Evolutionary conservation across 495 filamentous ascomycete genomes (phyloP), one percentile per base, ranked within the genome.

Genomic region (Antarctomyces pellizariae): DNA sequence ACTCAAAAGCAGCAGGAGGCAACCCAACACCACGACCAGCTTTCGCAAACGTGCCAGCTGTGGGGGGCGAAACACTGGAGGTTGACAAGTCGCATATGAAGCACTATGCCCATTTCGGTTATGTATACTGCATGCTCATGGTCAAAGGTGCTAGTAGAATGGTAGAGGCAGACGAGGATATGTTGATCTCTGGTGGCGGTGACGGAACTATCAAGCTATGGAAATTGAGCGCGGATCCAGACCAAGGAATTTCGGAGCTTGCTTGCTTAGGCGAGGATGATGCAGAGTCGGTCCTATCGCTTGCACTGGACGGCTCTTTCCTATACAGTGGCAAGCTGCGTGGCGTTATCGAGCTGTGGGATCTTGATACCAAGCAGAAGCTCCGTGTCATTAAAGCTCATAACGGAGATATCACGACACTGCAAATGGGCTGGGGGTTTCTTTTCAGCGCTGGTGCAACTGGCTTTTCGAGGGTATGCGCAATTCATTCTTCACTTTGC

Each of bases 311-410:
- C 34, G 80, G 78, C 0, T 75, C 77, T 0, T 72, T 97, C 33
- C 60, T 97, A 7, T 95, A 93, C 42, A 76, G 73, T 36, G 86
- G 86, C 31, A 66, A 82, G 28, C 61, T 77, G 0, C 65, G 71
- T n/a, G 86, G 86, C n/a, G 68, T 89, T 22, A 61, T 97, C 28
- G 83, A 92, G 43, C 69, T 95, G 9, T 97, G 86, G 86, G 90
- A 97, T 39, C 55, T 95, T 8, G 86, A 97, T 43, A 93, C 86
- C 1, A 67, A 71, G 34, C 86, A 97, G 52, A 71, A 86, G 26
- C 57, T 97, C 11, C 62, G 84, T 30, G 76, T 69, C 5, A 68
- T 93, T 36, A 76, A 73, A 37, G 61, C 68, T 11, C 71, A 83
- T 33, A 69, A 64, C 12, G 74, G 71, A 5, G 89, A 93, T 43